Evolutionary conservation across 2,329 filamentous ascomycete species (phyloP).

Genomic region (Ophiostoma tasmaniense): DNA sequence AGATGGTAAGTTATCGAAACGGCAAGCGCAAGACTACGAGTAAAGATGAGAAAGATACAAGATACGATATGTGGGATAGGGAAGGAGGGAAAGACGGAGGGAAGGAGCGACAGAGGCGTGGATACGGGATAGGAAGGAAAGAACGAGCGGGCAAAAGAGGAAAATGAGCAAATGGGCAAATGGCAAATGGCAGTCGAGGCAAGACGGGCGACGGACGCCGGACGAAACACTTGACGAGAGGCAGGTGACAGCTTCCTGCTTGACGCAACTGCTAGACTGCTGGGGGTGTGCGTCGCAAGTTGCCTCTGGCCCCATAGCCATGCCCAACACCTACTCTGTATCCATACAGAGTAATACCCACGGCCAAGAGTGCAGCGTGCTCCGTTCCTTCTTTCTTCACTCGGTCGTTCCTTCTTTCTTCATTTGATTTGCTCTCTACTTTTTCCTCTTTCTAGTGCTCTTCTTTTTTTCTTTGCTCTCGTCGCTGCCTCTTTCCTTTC

Average conservation of each 20-base stretch:
- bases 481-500: not conserved
- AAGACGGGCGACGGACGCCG: too few species aligned
- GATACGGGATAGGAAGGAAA: not conserved
- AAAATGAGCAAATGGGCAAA: not conserved
- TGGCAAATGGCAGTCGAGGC: not conserved
- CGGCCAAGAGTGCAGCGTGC: not conserved
- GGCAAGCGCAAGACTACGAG: not conserved
- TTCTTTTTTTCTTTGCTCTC: not conserved
- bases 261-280: too few species aligned
- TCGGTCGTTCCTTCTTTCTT: not conserved
- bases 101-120: not conserved
- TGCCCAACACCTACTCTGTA: not conserved
- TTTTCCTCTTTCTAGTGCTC: not conserved
- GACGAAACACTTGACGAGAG: not conserved
- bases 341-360: not conserved
- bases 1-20: not conserved
- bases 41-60: too few species aligned
- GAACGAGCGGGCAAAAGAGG: not conserved
- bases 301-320: not conserved
- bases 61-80: not conserved
- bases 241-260: conserved; percentile 3
- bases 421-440: not conserved
- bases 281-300: conserved; percentile 7
- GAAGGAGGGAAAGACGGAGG: not conserved
- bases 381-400: not conserved